Evolutionary conservation across 257 asterid species (phyloP).

Genomic region (Petrea volubilis): DNA sequence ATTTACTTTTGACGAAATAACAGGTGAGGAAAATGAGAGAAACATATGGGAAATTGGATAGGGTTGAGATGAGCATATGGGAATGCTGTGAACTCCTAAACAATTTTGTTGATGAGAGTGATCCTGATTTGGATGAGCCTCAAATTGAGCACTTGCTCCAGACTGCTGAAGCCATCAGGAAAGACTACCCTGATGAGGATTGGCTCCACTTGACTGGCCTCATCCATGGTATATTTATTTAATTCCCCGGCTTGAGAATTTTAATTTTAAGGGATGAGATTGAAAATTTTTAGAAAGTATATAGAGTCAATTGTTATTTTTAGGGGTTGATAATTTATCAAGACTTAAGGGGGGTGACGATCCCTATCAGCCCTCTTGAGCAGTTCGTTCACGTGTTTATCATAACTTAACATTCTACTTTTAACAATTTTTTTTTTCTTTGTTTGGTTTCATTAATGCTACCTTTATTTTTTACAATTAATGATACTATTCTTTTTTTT

Average conservation of each 20-base stretch:
- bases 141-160: constrained; percentile 90
- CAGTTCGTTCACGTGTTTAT: too few species aligned
- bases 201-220: constrained; percentile 94
- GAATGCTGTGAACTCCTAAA: constrained; percentile 88
- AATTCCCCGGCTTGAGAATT: too few species aligned
- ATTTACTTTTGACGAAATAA: neutral
- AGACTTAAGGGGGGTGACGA: too few species aligned
- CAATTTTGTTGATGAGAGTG: constrained; percentile 78
- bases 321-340: too few species aligned
- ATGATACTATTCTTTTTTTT: neutral
- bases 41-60: constrained; percentile 59
- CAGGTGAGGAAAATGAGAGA: constrained; percentile 82
- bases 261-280: neutral
- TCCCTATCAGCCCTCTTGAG: too few species aligned
- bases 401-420: too few species aligned
- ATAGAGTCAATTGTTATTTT: too few species aligned
- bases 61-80: constrained; percentile 88
- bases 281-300: too few species aligned
- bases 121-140: constrained; percentile 92
- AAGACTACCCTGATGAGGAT: constrained; percentile 78
- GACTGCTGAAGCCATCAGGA: constrained; percentile 88
- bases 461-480: too few species aligned
- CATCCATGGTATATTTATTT: constrained; percentile 74
- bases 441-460: neutral
- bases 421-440: too few species aligned